Evolutionary conservation across 116 monocot genomes (phyloP).

Genomic region (Cymodocea nodosa): DNA sequence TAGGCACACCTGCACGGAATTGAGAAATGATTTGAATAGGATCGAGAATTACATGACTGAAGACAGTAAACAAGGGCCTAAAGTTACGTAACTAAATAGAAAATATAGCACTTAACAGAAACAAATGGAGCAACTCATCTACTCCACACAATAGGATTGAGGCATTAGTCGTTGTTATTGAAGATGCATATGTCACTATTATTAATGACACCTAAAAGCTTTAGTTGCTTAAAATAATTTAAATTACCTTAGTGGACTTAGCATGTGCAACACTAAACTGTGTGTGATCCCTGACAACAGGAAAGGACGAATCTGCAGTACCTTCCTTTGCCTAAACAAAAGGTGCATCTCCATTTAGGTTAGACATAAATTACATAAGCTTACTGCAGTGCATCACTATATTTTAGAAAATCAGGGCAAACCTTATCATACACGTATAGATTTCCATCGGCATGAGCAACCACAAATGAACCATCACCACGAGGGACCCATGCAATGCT

Average conservation of each 20-base stretch:
- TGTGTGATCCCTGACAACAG: conserved; percentile 67
- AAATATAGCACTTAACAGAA: no score
- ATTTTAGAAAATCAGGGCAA: background rate
- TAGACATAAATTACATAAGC: background rate
- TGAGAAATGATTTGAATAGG: no score
- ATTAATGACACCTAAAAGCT: background rate
- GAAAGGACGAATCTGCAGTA: conserved; percentile 68
- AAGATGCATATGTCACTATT: no score
- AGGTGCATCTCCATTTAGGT: background rate
- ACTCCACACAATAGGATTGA: no score
- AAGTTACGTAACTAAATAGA: no score
- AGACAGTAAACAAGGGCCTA: no score
- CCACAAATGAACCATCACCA: conserved; percentile 64
- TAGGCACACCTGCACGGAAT: no score
- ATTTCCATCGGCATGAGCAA: conserved; percentile 94
- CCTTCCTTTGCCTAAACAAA: conserved; percentile 77
- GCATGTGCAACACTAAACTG: conserved; percentile 82
- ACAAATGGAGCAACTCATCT: no score
- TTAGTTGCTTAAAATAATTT: background rate
- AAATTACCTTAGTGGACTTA: conserved; percentile 73
- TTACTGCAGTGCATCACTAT: background rate
- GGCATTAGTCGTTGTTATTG: no score
- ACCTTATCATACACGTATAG: conserved; percentile 94
- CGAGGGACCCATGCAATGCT: conserved; percentile 77
- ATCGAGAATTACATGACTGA: no score